Evolutionary conservation across 768 basidiomycete species (phyloP), one percentile per base, ranked within the genome.

Genomic region (Tulasnella calospora): DNA sequence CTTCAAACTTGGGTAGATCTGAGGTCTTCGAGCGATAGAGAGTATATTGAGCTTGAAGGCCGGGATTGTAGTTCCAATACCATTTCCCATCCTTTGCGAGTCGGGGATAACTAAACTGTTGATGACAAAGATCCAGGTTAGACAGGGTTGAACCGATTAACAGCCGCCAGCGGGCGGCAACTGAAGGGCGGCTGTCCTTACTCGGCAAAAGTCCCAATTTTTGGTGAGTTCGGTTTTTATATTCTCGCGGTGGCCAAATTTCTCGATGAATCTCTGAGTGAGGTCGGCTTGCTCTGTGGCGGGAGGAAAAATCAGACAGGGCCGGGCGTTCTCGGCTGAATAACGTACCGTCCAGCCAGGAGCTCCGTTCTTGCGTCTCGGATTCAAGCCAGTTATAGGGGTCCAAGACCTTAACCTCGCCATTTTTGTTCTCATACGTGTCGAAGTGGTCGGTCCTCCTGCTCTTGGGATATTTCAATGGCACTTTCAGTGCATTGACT

Each of bases 41-140:
- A 17, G 23, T 74, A 21, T 46, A 86, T 82, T 94, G 93, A 1
- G 91, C 86, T 80, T 93, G 90, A 35, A 94, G 87, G 38, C 93
- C 94, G 75, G 88, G 90, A 84, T 95, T 94, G 82, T 91, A 88
- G 81, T 88, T 89, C 92, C 93, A 93, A 81, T 95, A 95, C 91
- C 92, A 95, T 71, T 87, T 88, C 21, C 87, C 88, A 81, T 94
- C 92, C 21, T 90, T 86, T 79, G 89, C 88, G 74, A 92, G 83
- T 12, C 82, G 80, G 0, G 93, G 94, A 0, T 89, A 85, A 30
- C 88, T 89, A 83, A 92, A 92, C 91, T 92, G 82, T 47, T 3
- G 13, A 36, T 9, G 61, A 8, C 1, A 15, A 36, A 8, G 5
- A 35, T 3, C 23, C 41, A n/a, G n/a, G 23, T 23, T 33, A 38